Conservation (phyloP, 164 flowering plant species). For the Buxus sempervirens region DNA sequence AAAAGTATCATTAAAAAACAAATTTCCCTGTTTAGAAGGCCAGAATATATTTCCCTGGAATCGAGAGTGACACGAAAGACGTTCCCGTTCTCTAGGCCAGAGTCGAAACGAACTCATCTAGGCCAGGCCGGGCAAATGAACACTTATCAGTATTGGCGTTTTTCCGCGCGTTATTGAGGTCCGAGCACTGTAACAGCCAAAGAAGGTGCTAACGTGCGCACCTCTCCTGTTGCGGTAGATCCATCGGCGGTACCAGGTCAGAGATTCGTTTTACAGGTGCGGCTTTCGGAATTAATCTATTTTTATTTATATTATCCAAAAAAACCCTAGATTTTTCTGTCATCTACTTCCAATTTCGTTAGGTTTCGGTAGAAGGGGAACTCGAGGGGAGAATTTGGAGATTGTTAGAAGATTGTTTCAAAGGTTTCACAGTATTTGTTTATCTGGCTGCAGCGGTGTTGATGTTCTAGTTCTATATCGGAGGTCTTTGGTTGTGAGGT, state of each 20-base stretch:
- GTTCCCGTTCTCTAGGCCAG: too few relatives aligned
- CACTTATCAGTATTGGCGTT: not conserved
- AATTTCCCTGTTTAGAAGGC: too few relatives aligned
- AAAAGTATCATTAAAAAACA: too few relatives aligned
- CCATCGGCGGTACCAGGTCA: conserved; percentile 21
- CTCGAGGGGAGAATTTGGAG: conserved; percentile 8
- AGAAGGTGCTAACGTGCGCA: conserved; percentile 37
- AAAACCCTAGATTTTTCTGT: conserved; percentile 10
- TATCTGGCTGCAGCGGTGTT: conserved; percentile 6
- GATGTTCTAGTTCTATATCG: conserved; percentile 1
- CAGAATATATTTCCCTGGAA: too few relatives aligned
- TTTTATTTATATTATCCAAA: not conserved
- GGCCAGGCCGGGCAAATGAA: not conserved
- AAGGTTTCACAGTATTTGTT: not conserved
- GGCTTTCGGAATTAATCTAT: not conserved
- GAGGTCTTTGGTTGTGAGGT: conserved; percentile 9
- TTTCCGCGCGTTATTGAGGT: conserved; percentile 1
- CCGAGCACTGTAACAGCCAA: not conserved
- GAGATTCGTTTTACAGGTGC: conserved; percentile 27
- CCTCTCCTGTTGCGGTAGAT: conserved; percentile 13
- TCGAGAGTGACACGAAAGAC: too few relatives aligned
- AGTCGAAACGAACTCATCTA: too few relatives aligned
- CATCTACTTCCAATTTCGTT: too few relatives aligned
- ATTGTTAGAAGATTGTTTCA: conserved; percentile 3
- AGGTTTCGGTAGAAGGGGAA: conserved; percentile 5